Percentiles rank a stretch among this genome's conserved stretches.
phyloP scores from a whole-genome alignment of 202 grass and related monocot genomes.

The Hordeum pubiflorum region DNA sequence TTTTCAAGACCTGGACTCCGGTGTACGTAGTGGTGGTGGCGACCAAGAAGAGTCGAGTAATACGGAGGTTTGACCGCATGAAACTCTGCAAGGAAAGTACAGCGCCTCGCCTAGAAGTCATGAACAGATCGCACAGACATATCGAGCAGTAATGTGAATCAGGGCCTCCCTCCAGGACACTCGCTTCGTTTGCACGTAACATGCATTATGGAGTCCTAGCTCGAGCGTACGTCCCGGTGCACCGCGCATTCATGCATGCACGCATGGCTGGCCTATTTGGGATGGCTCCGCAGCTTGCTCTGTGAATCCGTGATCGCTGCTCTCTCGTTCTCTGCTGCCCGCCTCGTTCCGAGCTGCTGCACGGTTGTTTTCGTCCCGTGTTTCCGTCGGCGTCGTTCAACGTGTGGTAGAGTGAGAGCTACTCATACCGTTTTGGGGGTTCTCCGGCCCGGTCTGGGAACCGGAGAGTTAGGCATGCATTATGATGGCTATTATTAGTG shows the following conservation, averaged over 20 bases:
- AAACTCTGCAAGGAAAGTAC: slow-evolving; percentile 33
- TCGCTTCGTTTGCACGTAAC: slow-evolving; percentile 32
- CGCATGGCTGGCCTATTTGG: background rate
- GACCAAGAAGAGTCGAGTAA: slow-evolving; percentile 31
- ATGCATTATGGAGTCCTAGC: background rate
- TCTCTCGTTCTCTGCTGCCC: slow-evolving; percentile 1
- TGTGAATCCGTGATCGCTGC: slow-evolving; percentile 9
- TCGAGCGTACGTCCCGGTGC: slow-evolving; percentile 10
- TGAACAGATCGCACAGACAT: background rate
- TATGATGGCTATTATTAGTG: background rate
- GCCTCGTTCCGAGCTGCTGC: slow-evolving; percentile 31
- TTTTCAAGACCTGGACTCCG: slow-evolving; percentile 17
- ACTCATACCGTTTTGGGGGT: slow-evolving; percentile 20
- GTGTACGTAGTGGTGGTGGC: background rate
- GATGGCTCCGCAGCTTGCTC: background rate
- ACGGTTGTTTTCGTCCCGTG: slow-evolving; percentile 31
- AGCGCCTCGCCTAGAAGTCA: slow-evolving; percentile 20
- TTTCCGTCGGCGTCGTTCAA: slow-evolving; percentile 32
- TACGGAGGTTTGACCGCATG: slow-evolving; percentile 38
- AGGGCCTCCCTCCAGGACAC: slow-evolving; percentile 24
- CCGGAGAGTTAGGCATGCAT: slow-evolving; percentile 5
- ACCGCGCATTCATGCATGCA: slow-evolving; percentile 4
- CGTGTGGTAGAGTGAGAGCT: slow-evolving; percentile 31
- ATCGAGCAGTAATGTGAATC: slow-evolving; percentile 21
- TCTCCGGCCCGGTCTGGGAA: slow-evolving; percentile 24